Evolutionary conservation across 2,329 filamentous ascomycete species (phyloP).

Genomic region (Stemphylium lycopersici): DNA sequence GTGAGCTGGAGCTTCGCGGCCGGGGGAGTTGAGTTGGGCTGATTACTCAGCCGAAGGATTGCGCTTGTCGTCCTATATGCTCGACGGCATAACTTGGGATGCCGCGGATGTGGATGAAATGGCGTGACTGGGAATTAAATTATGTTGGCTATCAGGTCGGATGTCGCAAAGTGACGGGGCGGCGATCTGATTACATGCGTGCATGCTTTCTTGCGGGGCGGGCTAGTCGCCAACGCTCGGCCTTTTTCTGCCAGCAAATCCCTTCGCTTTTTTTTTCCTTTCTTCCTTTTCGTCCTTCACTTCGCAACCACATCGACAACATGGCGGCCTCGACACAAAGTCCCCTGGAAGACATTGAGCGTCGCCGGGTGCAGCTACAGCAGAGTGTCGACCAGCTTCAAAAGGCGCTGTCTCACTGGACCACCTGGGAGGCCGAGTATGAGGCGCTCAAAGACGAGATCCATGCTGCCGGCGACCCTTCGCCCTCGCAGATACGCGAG

Average conservation of each 20-base stretch:
- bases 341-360: slow-evolving; percentile 72
- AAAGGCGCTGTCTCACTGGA: slow-evolving; percentile 83
- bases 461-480: slow-evolving; percentile 47
- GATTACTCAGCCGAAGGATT: slow-evolving; percentile 23
- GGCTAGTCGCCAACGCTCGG: slow-evolving; percentile 24
- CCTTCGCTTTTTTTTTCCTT: slow-evolving; percentile 1
- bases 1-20: slow-evolving; percentile 1
- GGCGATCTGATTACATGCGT: slow-evolving; percentile 3
- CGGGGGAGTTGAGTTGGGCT: not conserved
- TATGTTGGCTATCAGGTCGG: not conserved
- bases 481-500: slow-evolving; percentile 38
- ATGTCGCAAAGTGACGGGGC: not conserved
- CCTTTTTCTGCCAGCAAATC: slow-evolving; percentile 16
- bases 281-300: slow-evolving; percentile 5
- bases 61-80: not conserved
- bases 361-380: slow-evolving; percentile 76
- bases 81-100: not conserved
- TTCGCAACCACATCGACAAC: slow-evolving; percentile 3
- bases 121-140: not conserved
- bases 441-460: slow-evolving; percentile 87
- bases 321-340: slow-evolving; percentile 48
- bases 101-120: not conserved
- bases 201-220: slow-evolving; percentile 21
- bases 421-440: slow-evolving; percentile 89
- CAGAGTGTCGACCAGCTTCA: slow-evolving; percentile 75